Base-by-base conservation (phyloP, 1,284 basidiomycete genomes). In the Heterobasidion annosum region DNA sequence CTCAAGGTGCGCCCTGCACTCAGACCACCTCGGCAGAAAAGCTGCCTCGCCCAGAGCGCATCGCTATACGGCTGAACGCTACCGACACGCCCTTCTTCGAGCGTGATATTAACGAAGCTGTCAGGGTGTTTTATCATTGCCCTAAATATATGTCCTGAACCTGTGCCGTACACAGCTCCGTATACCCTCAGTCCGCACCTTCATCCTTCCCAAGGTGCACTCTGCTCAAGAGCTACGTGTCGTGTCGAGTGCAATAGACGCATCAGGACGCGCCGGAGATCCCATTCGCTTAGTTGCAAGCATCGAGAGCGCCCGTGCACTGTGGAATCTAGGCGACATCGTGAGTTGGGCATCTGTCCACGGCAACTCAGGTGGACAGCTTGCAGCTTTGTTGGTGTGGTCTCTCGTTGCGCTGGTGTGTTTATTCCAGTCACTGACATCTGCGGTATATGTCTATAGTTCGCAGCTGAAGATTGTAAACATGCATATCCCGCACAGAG, bases 391-490 rank as follows among this genome's bases (percentile, higher is more conserved):
- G 44, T 66, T 89, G 65, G 78, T 81, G 65, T 52, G 80, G 68
- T 18, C 34, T 34, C 34, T 12, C 54, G 37, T 8, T 15, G 19
- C 15, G 10, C 18, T 33, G 12, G 12, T 25, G 15, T 48, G 42
- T n/a, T 55, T 52, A 56, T 56, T 19, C 61, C 47, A 9, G 12
- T 5, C 15, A 13, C 7, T 13, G 1, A 52, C 4, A 3, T 44
- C 48, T 56, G 47, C 52, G 32, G 48, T 16, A 16, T 55, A 32
- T 34, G 9, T 44, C 8, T 34, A 5, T 62, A 93, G 90, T 94
- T 94, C 66, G 92, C 90, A 3, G 90, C 91, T 35, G 92, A 95
- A 71, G 92, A 96, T 64, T 95, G 91, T 92, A 65, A 19, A 33
- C 10, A n/a, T 52, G 33, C 25, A 9, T 44, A 15, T 58, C 2